phyloP scores from a whole-genome alignment of 1,284 basidiomycete species.

The Lignosus rhinocerotis region DNA sequence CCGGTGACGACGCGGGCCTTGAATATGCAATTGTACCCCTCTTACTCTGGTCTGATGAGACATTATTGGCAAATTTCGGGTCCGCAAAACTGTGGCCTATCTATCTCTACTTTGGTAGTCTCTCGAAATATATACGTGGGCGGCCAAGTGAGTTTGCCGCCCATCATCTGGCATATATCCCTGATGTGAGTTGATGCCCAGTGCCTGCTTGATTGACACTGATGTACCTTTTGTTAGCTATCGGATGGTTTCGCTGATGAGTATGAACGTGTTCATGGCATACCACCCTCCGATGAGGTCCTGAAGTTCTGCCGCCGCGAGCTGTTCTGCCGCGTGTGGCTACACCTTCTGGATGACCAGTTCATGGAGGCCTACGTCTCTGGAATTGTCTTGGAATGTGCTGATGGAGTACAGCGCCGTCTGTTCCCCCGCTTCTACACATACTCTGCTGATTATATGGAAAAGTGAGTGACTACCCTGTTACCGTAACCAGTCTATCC shows the following conservation, averaged over 20 bases:
- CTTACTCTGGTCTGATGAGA: conserved; percentile 22
- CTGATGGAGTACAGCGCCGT: conserved; percentile 16
- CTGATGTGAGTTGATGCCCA: background rate
- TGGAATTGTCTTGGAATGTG: conserved; percentile 29
- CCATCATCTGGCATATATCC: conserved; percentile 13
- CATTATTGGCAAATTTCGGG: conserved; percentile 22
- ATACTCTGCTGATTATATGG: conserved; percentile 35
- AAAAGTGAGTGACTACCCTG: conserved; percentile 16
- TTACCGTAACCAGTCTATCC: background rate
- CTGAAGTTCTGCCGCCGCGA: conserved; percentile 28
- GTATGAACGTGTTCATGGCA: background rate
- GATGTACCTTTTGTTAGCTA: background rate
- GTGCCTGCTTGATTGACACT: background rate
- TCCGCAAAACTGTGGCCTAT: conserved; percentile 9
- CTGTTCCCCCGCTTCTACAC: conserved; percentile 24
- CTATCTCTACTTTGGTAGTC: conserved; percentile 20
- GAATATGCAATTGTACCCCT: conserved; percentile 18
- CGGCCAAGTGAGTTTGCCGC: conserved; percentile 14
- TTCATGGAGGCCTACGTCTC: conserved; percentile 30
- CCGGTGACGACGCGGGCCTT: conserved; percentile 6
- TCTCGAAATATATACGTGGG: conserved; percentile 25
- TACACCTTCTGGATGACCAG: conserved; percentile 25
- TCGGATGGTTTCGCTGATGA: conserved; percentile 1
- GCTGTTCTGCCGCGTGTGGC: conserved; percentile 27
- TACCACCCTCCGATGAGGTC: background rate